phyloP scores from a whole-genome alignment of 805 yeast species.

The Blastobotrys robertii region DNA sequence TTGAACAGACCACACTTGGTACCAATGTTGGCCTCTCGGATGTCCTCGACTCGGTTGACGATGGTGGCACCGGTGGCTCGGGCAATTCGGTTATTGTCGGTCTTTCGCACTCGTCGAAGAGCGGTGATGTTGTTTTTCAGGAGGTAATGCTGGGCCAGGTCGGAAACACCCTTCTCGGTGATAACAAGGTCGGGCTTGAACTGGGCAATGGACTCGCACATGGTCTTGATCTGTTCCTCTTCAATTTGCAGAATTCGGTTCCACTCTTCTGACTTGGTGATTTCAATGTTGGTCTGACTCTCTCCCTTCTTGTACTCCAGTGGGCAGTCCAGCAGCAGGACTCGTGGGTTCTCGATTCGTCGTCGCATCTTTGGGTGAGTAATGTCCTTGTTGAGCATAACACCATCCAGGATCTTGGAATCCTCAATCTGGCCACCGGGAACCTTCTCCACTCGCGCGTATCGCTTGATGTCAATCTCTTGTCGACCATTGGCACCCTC shows the following conservation, averaged over 20 bases:
- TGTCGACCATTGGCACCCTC: slow-evolving; percentile 43
- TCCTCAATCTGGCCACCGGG: slow-evolving; percentile 98
- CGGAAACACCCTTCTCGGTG: slow-evolving; percentile 97
- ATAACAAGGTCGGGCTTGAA: slow-evolving; percentile 90
- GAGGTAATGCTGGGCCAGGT: slow-evolving; percentile 92
- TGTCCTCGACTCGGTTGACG: slow-evolving; percentile 90
- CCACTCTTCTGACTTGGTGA: slow-evolving; percentile 95
- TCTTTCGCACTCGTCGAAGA: slow-evolving; percentile 86
- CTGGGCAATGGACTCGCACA: slow-evolving; percentile 77
- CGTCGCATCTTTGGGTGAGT: slow-evolving; percentile 99
- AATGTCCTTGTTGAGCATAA: slow-evolving; percentile 88
- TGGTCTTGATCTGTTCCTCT: slow-evolving; percentile 85
- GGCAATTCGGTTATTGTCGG: slow-evolving; percentile 93
- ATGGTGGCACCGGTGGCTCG: slow-evolving; percentile 97
- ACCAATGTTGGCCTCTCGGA: slow-evolving; percentile 86
- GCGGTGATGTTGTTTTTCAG: slow-evolving; percentile 90
- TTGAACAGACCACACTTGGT: slow-evolving; percentile 81
- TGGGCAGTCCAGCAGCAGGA: slow-evolving; percentile 88
- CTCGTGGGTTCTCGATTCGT: slow-evolving; percentile 75
- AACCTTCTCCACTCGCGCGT: slow-evolving; percentile 86
- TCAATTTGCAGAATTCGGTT: slow-evolving; percentile 88
- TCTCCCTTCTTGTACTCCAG: slow-evolving; percentile 98
- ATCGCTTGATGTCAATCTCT: slow-evolving; percentile 89
- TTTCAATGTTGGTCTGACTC: slow-evolving; percentile 95
- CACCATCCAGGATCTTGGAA: slow-evolving; percentile 80